These are phyloP conservation scores for Trichoderma arundinaceum DNA, from an alignment of 2,329 filamentous ascomycete species.

Conservation along the genomic window DNA sequence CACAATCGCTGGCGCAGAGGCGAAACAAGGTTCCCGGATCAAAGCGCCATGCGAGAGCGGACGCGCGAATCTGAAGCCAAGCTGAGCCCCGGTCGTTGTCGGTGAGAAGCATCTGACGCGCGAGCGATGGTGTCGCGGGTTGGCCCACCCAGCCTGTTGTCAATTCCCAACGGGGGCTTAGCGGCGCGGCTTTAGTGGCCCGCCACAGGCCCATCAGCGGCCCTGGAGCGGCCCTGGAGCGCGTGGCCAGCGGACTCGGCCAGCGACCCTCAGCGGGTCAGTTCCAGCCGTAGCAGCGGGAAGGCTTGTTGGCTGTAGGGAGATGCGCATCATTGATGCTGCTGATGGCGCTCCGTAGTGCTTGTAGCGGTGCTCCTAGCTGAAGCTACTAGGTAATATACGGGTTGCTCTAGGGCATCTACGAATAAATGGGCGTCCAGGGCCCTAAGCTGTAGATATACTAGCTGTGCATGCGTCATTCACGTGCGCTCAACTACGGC, in stretches of 20 bases:
- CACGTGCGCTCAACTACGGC: no score
- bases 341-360: no score
- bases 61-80: slow-evolving; percentile 21
- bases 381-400: no score
- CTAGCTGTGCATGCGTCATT: no score
- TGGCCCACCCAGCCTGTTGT: slow-evolving; percentile 4
- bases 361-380: no score
- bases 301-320: no score
- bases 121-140: slow-evolving; percentile 27
- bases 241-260: slow-evolving; percentile 23
- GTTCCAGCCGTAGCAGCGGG: background rate
- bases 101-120: slow-evolving; percentile 30
- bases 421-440: no score
- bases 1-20: background rate
- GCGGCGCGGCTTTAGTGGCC: slow-evolving; percentile 14
- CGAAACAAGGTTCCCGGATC: background rate
- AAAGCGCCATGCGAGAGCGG: background rate
- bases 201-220: background rate
- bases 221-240: slow-evolving; percentile 8
- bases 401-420: no score
- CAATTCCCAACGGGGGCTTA: slow-evolving; percentile 16
- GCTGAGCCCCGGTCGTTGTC: slow-evolving; percentile 29
- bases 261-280: slow-evolving; percentile 29
- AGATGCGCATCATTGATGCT: no score
- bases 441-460: no score